Evolutionary conservation across 2,329 filamentous ascomycete species (phyloP).

Genomic region (Rutstroemia sydowiana): DNA sequence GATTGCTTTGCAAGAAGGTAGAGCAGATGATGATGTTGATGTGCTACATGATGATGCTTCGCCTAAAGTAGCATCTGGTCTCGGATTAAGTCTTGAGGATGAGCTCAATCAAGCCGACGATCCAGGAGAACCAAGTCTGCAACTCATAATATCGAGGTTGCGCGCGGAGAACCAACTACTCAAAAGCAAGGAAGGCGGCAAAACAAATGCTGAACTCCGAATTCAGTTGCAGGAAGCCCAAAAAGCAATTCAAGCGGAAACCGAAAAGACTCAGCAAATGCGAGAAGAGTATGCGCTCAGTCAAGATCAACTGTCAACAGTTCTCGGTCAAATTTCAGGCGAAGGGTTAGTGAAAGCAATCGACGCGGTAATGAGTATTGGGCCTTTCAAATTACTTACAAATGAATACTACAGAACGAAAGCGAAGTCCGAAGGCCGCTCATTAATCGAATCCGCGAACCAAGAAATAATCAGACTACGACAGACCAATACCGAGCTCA

Average conservation of each 20-base stretch:
- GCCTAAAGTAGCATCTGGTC: constrained; percentile 16
- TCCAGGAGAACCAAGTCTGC: constrained; percentile 38
- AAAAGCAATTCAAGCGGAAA: constrained; percentile 43
- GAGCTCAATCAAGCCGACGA: constrained; percentile 41
- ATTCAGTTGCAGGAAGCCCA: constrained; percentile 49
- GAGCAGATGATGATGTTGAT: background rate
- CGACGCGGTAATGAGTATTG: constrained; percentile 30
- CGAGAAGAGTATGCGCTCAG: constrained; percentile 51
- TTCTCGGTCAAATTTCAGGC: constrained; percentile 39
- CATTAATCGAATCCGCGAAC: constrained; percentile 38
- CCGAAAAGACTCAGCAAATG: constrained; percentile 47
- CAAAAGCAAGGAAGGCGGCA: constrained; percentile 45
- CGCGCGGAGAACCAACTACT: constrained; percentile 55
- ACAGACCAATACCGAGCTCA: constrained; percentile 37
- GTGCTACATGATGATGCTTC: background rate
- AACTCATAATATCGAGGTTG: constrained; percentile 48
- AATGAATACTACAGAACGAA: constrained; percentile 42
- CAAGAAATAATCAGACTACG: constrained; percentile 43
- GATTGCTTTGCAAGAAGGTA: constrained; percentile 7
- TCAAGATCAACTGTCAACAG: constrained; percentile 49
- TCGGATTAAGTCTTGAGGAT: constrained; percentile 45
- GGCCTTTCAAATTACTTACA: constrained; percentile 37
- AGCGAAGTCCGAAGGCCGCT: constrained; percentile 45
- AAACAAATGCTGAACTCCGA: constrained; percentile 47
- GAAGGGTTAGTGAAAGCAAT: constrained; percentile 46